Evolutionary conservation across 2,329 filamentous ascomycete genomes (phyloP).

Genomic region (Falciphora oryzae): DNA sequence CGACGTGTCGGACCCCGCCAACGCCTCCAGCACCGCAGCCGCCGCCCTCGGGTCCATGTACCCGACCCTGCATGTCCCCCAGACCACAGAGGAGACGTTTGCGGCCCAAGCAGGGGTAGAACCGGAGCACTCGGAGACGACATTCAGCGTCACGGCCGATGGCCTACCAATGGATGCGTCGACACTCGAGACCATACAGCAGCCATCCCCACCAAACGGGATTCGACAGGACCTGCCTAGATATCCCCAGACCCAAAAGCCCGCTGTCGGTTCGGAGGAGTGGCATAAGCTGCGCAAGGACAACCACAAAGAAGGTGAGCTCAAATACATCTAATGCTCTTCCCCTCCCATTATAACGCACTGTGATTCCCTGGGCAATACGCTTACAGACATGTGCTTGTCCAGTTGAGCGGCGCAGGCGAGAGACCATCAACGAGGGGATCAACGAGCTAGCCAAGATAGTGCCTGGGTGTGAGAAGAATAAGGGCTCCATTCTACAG

Average conservation of each 20-base stretch:
- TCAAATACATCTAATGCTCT: slow-evolving; percentile 14
- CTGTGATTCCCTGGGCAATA: neutral
- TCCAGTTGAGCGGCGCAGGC: slow-evolving; percentile 86
- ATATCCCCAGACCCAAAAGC: slow-evolving; percentile 54
- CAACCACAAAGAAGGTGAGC: slow-evolving; percentile 92
- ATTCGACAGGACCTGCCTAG: slow-evolving; percentile 20
- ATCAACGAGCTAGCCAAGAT: slow-evolving; percentile 98
- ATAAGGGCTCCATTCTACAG: slow-evolving; percentile 94
- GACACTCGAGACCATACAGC: slow-evolving; percentile 33
- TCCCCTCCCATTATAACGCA: neutral
- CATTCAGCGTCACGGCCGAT: slow-evolving; percentile 28
- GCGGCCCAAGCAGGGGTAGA: slow-evolving; percentile 42
- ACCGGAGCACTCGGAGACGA: slow-evolving; percentile 21
- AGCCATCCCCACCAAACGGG: slow-evolving; percentile 14
- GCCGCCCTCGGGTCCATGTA: slow-evolving; percentile 54
- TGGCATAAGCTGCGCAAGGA: slow-evolving; percentile 98
- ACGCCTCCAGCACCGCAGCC: slow-evolving; percentile 54
- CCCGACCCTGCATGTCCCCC: slow-evolving; percentile 52
- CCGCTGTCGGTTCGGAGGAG: slow-evolving; percentile 89
- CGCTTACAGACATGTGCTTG: neutral
- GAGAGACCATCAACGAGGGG: slow-evolving; percentile 97
- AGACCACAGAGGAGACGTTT: slow-evolving; percentile 54
- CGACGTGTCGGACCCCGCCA: slow-evolving; percentile 41
- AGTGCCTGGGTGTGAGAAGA: slow-evolving; percentile 96
- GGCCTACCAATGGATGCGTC: slow-evolving; percentile 22